A percentile compares a stretch with the other conserved stretches of the same genome.
phyloP scores from a whole-genome alignment of 768 basidiomycete species.

The Pholiota molesta region DNA sequence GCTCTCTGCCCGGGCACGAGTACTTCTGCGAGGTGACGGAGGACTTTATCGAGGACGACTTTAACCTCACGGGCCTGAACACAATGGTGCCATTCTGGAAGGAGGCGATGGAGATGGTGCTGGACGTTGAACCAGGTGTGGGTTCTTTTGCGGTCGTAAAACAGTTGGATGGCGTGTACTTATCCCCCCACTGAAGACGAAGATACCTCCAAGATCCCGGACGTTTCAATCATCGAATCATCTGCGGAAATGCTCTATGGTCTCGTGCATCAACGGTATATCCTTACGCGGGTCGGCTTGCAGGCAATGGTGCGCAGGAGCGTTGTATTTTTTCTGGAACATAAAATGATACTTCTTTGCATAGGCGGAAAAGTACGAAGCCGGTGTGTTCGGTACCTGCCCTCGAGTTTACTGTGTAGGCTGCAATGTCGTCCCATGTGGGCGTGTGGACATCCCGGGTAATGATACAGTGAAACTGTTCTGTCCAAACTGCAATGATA shows the following conservation, averaged over 20 bases:
- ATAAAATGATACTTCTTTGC: conserved; percentile 1
- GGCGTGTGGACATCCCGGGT: conserved; percentile 93
- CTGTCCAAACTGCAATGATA: conserved; percentile 98
- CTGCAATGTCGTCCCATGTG: conserved; percentile 91
- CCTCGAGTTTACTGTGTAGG: conserved; percentile 94
- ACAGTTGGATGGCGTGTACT: conserved; percentile 15
- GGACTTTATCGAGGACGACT: conserved; percentile 99
- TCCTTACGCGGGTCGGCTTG: conserved; percentile 91
- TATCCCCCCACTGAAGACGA: conserved; percentile 60
- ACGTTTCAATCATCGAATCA: conserved; percentile 97
- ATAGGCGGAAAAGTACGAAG: conserved; percentile 96
- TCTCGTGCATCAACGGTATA: conserved; percentile 96
- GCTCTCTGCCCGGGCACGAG: conserved; percentile 92
- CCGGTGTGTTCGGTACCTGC: conserved; percentile 88
- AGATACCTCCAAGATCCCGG: conserved; percentile 94
- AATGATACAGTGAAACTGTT: conserved; percentile 97
- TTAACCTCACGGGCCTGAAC: conserved; percentile 96
- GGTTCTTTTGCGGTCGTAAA: conserved; percentile 21
- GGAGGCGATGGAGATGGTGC: conserved; percentile 99
- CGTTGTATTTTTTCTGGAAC: background rate
- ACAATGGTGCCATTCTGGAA: conserved; percentile 99
- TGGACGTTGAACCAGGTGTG: conserved; percentile 98
- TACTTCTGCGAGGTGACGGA: conserved; percentile 98
- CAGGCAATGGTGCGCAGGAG: conserved; percentile 80
- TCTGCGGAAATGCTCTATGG: conserved; percentile 98